Base-by-base conservation (phyloP, 2,329 filamentous ascomycete species). In the Fusarium sp. region DNA sequence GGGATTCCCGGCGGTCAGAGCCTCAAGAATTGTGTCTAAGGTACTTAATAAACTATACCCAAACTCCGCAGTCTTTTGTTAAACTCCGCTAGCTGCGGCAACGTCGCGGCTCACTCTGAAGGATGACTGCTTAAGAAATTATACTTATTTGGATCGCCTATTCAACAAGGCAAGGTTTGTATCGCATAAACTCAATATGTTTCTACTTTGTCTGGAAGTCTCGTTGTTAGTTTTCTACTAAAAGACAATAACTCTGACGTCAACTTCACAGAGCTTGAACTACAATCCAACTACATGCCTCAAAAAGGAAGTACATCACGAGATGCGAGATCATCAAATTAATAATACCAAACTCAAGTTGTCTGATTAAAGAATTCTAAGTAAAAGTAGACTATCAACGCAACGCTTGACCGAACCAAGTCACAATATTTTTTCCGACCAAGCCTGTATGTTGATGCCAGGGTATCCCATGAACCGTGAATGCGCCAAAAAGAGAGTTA, bases 391-490 rank as follows among this genome's bases (percentile, higher is more conserved):
- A 55, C 34, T 33, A n/a, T 51, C 34, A 34, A 56, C 37, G 40
- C 47, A 31, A 56, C 47, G 46, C 55, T 44, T 41, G 50, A 56
- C 46, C 50, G 33, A 44, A 47, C 44, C 55, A 60, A 51, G 26
- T 46, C 12, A 36, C 41, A 38, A 53, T 55, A 49, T 42, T 44
- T 63, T 59, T 68, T 64, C 51, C 30, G 38, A 64, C 58, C 30
- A 47, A 54, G 41, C 63, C 51, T 56, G 13, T 42, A 20, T 59
- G 50, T 50, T 58, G 63, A 72, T 72, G 69, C 56, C 41, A 31
- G 70, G 70, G 70, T 72, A 72, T 72, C 57, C 65, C 57, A 57
- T 63, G 42, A 57, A 62, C 66, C 65, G 41, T 67, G 18, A 58
- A 37, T 61, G 42, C 70, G 70, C 71, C 67, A 62, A 50, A 61